Percentiles rank a stretch among this genome's conserved stretches.
Conservation (phyloP, 495 filamentous ascomycete genomes). For the Bacidia rubella region DNA sequence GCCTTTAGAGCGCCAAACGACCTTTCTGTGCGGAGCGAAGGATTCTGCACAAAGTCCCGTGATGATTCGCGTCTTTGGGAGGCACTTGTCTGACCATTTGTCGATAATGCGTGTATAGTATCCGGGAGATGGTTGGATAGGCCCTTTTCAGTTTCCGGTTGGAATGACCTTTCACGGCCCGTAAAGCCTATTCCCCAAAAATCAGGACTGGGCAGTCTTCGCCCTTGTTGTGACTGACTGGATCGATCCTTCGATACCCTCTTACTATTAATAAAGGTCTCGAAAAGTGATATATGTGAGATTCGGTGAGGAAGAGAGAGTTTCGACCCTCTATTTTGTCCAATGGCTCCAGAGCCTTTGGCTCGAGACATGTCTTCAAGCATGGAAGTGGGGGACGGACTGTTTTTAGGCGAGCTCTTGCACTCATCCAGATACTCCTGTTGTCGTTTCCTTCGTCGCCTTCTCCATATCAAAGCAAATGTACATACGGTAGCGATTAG, state of each 20-base stretch:
- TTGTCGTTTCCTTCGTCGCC: background rate
- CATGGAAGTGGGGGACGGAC: background rate
- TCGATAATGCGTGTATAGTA: too few species aligned
- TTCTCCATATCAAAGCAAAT: background rate
- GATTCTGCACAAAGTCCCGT: background rate
- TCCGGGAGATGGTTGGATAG: too few species aligned
- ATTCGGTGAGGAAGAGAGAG: constrained; percentile 8
- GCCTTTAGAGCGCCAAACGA: background rate
- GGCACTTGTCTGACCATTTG: too few species aligned
- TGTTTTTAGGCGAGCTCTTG: background rate
- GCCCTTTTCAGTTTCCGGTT: too few species aligned
- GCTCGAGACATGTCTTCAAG: background rate
- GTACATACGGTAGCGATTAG: background rate
- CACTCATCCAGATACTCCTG: background rate
- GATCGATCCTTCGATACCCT: background rate
- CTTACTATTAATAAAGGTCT: background rate
- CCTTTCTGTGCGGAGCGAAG: background rate
- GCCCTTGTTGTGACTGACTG: background rate
- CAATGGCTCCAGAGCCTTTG: background rate
- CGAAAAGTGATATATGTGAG: background rate
- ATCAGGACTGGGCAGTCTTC: too few species aligned
- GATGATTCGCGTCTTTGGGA: background rate
- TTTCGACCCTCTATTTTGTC: constrained; percentile 6
- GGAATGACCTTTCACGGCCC: too few species aligned
- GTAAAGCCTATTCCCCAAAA: too few species aligned